Percentiles rank a stretch among this genome's conserved stretches.
Conservation (phyloP, 2,329 filamentous ascomycete genomes). For the Allantophomopsis lycopodina region DNA sequence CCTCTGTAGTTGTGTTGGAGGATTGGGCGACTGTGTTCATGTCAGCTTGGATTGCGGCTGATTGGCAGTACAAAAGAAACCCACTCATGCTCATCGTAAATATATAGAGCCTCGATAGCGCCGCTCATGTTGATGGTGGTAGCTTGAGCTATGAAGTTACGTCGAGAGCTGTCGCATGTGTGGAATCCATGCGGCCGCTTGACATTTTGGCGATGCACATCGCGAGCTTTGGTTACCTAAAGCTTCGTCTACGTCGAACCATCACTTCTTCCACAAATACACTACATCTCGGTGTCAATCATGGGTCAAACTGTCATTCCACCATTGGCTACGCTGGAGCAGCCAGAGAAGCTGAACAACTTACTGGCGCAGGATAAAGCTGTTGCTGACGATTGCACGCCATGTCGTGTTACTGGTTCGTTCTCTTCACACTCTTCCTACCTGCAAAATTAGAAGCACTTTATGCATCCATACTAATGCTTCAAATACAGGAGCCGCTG, state of each 20-base stretch:
- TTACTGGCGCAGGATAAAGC: slow-evolving; percentile 12
- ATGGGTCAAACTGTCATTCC: no score
- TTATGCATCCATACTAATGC: no score
- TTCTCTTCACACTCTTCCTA: slow-evolving; percentile 1
- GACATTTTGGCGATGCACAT: neutral
- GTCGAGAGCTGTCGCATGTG: neutral
- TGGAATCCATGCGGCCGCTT: slow-evolving; percentile 1
- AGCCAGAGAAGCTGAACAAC: slow-evolving; percentile 12
- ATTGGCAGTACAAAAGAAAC: slow-evolving; percentile 14
- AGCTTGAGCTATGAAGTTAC: neutral
- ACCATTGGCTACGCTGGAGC: slow-evolving; percentile 5
- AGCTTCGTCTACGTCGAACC: no score
- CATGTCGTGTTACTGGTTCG: slow-evolving; percentile 18
- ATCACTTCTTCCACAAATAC: no score
- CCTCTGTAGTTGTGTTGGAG: slow-evolving; percentile 82
- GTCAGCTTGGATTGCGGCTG: slow-evolving; percentile 9
- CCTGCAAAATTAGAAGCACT: neutral
- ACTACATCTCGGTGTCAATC: no score
- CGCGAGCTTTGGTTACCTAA: neutral
- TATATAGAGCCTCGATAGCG: slow-evolving; percentile 88
- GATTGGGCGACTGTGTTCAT: slow-evolving; percentile 52
- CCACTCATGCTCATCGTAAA: slow-evolving; percentile 92
- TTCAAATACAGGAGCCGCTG: slow-evolving; percentile 45
- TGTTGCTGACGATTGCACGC: slow-evolving; percentile 23
- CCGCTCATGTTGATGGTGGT: slow-evolving; percentile 50